Percentiles rank a stretch among this genome's conserved stretches.
These are phyloP conservation scores for Aspergillus caelatus DNA, from an alignment of 2,329 filamentous ascomycete species.

Conservation along the genomic window DNA sequence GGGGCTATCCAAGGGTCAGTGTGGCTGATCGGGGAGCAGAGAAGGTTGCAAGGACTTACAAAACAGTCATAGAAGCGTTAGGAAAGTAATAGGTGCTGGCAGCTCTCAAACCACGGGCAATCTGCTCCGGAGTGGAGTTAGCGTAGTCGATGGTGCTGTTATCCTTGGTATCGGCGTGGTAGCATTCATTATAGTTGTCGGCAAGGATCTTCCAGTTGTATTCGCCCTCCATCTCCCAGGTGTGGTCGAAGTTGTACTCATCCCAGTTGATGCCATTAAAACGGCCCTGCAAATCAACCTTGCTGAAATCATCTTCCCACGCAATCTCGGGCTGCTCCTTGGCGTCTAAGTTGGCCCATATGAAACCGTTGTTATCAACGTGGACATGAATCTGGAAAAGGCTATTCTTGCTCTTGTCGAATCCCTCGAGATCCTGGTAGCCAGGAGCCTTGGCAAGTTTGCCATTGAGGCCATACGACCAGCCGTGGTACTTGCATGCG, in stretches of 20 bases:
- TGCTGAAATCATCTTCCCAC: conserved; percentile 58
- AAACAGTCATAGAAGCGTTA: conserved; percentile 36
- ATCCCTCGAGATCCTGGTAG: conserved; percentile 58
- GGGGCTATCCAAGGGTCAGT: conserved; percentile 39
- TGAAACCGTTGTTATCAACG: conserved; percentile 57
- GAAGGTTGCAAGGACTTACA: conserved; percentile 25
- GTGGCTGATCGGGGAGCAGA: neutral
- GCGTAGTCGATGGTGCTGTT: conserved; percentile 55
- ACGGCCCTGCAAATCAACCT: conserved; percentile 50
- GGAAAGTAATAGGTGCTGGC: conserved; percentile 41
- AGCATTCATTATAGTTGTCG: conserved; percentile 64
- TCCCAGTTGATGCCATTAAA: conserved; percentile 53
- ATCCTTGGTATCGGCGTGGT: conserved; percentile 49
- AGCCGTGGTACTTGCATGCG: conserved; percentile 63
- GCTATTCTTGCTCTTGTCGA: conserved; percentile 58
- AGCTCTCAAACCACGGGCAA: conserved; percentile 46
- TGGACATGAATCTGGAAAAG: conserved; percentile 59
- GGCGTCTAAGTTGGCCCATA: conserved; percentile 62
- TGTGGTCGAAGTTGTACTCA: conserved; percentile 60
- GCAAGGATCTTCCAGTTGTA: conserved; percentile 65
- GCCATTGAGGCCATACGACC: conserved; percentile 61
- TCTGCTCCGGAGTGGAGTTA: conserved; percentile 51
- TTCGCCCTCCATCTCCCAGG: conserved; percentile 59
- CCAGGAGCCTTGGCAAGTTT: conserved; percentile 62
- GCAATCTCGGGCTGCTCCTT: conserved; percentile 49